Evolutionary conservation across 2,329 filamentous ascomycete species (phyloP), one percentile per base, ranked within the genome.

Genomic region (Aspergillus transmontanensis): DNA sequence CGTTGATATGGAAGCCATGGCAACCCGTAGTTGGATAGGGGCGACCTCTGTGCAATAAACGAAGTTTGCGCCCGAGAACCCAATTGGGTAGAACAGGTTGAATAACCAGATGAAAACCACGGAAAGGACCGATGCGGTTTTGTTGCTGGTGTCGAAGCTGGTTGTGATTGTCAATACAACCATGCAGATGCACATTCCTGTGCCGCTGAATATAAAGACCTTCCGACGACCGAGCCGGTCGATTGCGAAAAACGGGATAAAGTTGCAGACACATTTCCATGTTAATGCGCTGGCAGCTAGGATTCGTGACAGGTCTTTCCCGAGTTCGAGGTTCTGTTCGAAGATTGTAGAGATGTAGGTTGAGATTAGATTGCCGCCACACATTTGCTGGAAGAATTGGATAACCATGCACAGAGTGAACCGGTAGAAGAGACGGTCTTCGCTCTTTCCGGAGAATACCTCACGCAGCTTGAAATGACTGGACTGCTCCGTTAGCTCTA

Each of bases 1-100:
- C 16, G 89, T 77, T 0, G 87, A 87, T 69, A 88, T 88, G 53
- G 86, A 84, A n/a, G 85, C 84, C 64, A 69, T 69, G 21, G 81
- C 79, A 16, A 83, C 85, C 60, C 86, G 82, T 46, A 86, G 86
- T 41, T 82, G 78, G 51, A 88, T 75, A 43, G 86, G 69, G 62
- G 81, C 82, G 64, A 82, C 74, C 61, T 83, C 83, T 28, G 82
- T 79, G 0, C 79, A 71, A 46, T 73, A 71, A 6, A 72, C 26
- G 85, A 85, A 89, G 0, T 86, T 86, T 19, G 87, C 80, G 12
- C 86, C 85, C 4, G 87, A 71, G 84, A 85, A 88, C 1, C 84
- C 87, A 0, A 86, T 85, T 16, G 86, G 87, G 64, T 89, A 89
- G 62, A 86, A 87, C 1, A 86, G 85, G 64, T 89, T 89, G 76